Evolutionary conservation across 257 asterid species (phyloP), one percentile per base, ranked within the genome.

Genomic region (Linaria vulgaris): DNA sequence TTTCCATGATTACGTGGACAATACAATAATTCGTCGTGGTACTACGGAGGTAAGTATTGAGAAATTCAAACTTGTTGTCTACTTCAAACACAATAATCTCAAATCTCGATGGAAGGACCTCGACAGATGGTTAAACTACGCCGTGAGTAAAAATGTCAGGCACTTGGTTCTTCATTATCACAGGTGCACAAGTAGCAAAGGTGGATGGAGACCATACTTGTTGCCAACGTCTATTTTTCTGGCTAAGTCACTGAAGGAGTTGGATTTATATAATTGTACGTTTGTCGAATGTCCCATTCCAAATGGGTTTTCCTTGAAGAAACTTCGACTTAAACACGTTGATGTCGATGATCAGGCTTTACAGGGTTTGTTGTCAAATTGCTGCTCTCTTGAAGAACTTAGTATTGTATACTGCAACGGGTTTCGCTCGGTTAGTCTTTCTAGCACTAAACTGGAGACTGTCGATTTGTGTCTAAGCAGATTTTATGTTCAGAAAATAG

Each of bases 101-200:
- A 16, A 25, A n/a, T 5, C 9, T 12, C 31, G 38, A 3, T 14
- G 11, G 14, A 46, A 49, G 25, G 9, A 48, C 16, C n/a, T 64
- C 39, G 48, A 23, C 15, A 14, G 51, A 9, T 71, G 76, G 76
- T 4, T 70, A 38, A 46, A 56, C 25, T 15, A 23, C 39, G 76
- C 76, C 12, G 25, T 27, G 4, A 15, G 49, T n/a, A 63, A 71
- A 23, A 39, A 49, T 5, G 67, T 70, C 5, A 9, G 14, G 16
- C 16, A 44, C 12, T 15, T 71, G 25, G 19, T n/a, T 38, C 61
- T 71, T 27, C 24, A 57, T 8, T 38, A 58, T 39, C 59, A 48
- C 50, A 46, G 19, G 9, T 20, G 19, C 5, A 0, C 14, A 45
- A 6, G 7, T 4, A 3, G 3, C 1, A 34, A 23, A 5, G 15